Conservation (phyloP, 768 basidiomycete species). For the Asterophora lycoperdoides region DNA sequence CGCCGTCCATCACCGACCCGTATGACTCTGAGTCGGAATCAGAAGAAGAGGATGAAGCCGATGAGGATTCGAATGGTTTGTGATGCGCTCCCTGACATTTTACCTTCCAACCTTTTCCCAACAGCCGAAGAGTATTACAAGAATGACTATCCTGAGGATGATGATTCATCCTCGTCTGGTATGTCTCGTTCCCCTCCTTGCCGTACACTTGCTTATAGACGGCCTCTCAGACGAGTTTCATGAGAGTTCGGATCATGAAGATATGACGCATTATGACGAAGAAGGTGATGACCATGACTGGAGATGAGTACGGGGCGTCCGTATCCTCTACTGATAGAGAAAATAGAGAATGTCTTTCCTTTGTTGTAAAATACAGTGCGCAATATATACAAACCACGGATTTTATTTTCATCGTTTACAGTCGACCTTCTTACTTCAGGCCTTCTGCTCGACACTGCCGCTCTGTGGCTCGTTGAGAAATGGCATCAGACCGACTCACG, state of each 20-base stretch:
- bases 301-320: not conserved
- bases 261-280: conserved; percentile 28
- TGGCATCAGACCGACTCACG: not conserved
- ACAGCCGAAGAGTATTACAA: conserved; percentile 80
- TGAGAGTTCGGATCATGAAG: conserved; percentile 49
- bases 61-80: conserved; percentile 82
- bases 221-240: conserved; percentile 49
- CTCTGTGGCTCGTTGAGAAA: not conserved
- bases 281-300: conserved; percentile 22
- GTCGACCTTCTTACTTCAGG: not conserved
- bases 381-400: no score
- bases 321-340: no score
- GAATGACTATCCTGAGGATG: conserved; percentile 82
- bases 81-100: conserved; percentile 1
- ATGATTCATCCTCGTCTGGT: conserved; percentile 36
- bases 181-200: conserved; percentile 12
- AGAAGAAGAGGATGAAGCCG: conserved; percentile 68
- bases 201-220: not conserved
- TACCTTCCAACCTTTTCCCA: conserved; percentile 1
- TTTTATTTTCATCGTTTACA: not conserved
- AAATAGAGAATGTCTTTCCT: no score
- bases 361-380: no score
- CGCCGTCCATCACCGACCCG: conserved; percentile 48
- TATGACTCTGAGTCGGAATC: conserved; percentile 62
- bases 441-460: not conserved